Base-by-base conservation (phyloP, 148 eudicot species). In the Persicaria tinctoria region DNA sequence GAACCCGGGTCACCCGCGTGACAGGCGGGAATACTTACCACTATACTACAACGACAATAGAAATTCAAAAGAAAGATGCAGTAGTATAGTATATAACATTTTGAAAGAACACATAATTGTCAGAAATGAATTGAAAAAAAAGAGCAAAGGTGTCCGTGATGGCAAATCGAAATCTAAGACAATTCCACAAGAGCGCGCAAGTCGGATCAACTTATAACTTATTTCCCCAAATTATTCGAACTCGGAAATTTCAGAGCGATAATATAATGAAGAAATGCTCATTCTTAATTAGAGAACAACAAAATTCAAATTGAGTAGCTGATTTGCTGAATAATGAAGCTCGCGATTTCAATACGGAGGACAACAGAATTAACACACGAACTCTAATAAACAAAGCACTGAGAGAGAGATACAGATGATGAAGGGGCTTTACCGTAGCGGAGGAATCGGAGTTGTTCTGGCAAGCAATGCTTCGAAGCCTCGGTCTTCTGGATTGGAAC, bases 1-100 rank as follows among this genome's bases (percentile, higher is more conserved):
- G 96, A 94, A 94, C 98, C 97, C 97, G 93, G 97, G 97, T 90
- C 97, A 83, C 87, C 94, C 93, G 91, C 91, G 95, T 89, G 92
- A 93, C 97, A 91, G n/a, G 41, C 41, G 41, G 41, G 41, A 32
- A 32, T 32, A 32, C 41, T 32, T 32, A 32, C 41, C 2, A 32
- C 41, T 32, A 32, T 32, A 32, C 41, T 32, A n/a, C n/a, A n/a
- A n/a, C n/a, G n/a, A n/a, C n/a, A 64, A 64, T 81, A 79, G 83
- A 78, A 8, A 78, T 62, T 73, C 90, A 86, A 76, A 85, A 77
- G 46, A 88, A 46, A 50, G 91, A 96, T 56, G 89, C 76, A 32
- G 38, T 32, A 32, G 38, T 74, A 81, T 82, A 66, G 57, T 51
- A 75, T n/a, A 68, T 13, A 55, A 27, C 41, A 44, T 32, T 51